These are phyloP conservation scores for Hyaloscypha variabilis DNA, from an alignment of 495 filamentous ascomycete species.

Conservation along the genomic window DNA sequence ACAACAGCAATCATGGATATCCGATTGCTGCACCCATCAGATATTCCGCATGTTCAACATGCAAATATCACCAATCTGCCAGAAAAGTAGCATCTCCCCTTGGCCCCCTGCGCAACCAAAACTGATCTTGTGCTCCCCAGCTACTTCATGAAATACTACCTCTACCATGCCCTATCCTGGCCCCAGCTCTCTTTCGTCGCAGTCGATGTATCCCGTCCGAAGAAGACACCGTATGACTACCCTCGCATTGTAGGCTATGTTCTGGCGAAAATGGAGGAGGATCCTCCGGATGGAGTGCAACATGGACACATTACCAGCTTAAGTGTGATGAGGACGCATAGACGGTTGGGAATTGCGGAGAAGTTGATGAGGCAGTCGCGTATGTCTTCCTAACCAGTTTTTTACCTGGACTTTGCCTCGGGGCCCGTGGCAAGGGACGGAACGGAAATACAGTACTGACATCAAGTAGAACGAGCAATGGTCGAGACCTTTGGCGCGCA, in stretches of 20 bases:
- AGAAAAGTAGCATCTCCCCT: conserved; percentile 61
- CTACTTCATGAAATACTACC: conserved; percentile 99
- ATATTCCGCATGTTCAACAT: conserved; percentile 94
- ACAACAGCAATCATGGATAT: conserved; percentile 66
- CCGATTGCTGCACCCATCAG: conserved; percentile 68
- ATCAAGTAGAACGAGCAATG: conserved; percentile 82
- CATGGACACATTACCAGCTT: conserved; percentile 97
- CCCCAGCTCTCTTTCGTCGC: conserved; percentile 96
- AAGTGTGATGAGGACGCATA: conserved; percentile 95
- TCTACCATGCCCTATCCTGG: conserved; percentile 98
- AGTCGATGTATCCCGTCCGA: conserved; percentile 81
- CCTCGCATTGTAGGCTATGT: conserved; percentile 99
- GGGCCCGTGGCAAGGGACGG: too few relatives aligned
- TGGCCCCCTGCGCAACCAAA: background rate
- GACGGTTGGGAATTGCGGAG: conserved; percentile 89
- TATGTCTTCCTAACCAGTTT: conserved; percentile 63
- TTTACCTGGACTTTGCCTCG: too few relatives aligned
- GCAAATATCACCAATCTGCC: conserved; percentile 98
- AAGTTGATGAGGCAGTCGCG: conserved; percentile 95
- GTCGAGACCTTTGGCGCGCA: conserved; percentile 87
- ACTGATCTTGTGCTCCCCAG: conserved; percentile 19
- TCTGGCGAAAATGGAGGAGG: conserved; percentile 99
- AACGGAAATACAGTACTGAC: background rate
- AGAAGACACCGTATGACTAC: conserved; percentile 78
- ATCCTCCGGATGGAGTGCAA: conserved; percentile 84